A percentile compares a stretch with the other conserved stretches of the same genome.
Evolutionary conservation across 1,284 basidiomycete species (phyloP).

Genomic region (Puccinia hordei): DNA sequence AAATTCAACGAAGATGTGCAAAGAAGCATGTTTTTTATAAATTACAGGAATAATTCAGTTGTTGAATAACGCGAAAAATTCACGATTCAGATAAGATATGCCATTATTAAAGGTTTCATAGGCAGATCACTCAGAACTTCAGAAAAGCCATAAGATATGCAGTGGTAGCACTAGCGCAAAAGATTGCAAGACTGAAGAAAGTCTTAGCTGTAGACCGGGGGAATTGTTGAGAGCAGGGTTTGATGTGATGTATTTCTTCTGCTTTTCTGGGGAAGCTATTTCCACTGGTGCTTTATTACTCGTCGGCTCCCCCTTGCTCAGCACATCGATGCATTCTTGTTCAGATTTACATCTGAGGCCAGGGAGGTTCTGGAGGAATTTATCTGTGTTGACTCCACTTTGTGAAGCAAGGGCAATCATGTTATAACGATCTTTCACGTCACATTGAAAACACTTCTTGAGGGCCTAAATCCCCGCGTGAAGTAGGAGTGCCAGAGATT

Average conservation of each 20-base stretch:
- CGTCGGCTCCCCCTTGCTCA: conserved; percentile 1
- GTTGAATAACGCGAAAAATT: not conserved
- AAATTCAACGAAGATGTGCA: no score
- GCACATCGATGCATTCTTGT: not conserved
- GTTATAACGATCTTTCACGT: conserved; percentile 2
- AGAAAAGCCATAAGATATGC: not conserved
- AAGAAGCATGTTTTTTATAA: not conserved
- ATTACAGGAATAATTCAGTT: not conserved
- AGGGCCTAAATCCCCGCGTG: not conserved
- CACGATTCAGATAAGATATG: no score
- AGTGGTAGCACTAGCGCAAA: not conserved
- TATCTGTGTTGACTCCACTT: conserved; percentile 17
- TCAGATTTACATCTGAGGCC: conserved; percentile 23
- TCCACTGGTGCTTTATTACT: not conserved
- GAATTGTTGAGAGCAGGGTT: conserved; percentile 12
- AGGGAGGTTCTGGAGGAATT: conserved; percentile 3
- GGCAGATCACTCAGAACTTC: not conserved
- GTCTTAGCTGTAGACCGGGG: not conserved
- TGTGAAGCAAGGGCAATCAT: conserved; percentile 17
- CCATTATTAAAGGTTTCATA: not conserved
- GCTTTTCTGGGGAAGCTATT: not conserved
- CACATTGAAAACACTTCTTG: conserved; percentile 18
- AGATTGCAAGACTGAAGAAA: not conserved
- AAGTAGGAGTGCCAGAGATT: not conserved
- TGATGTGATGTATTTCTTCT: conserved; percentile 2